A percentile compares a stretch with the other conserved stretches of the same genome.
Conservation (phyloP, 2,329 filamentous ascomycete species). For the Calcarisporium arbuscula region DNA sequence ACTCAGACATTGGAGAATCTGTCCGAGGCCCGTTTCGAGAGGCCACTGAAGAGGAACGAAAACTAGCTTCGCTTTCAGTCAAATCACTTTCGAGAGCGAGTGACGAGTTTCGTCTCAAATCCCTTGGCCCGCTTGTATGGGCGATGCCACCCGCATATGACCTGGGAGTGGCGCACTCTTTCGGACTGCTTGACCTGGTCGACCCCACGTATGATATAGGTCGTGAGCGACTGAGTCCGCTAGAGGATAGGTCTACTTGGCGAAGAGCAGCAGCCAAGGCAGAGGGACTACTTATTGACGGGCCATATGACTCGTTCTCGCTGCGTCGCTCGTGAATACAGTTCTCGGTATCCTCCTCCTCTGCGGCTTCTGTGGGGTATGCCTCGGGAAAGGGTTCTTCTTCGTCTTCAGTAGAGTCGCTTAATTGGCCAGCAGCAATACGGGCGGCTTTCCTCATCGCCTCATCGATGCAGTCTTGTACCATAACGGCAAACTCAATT, state of each 20-base stretch:
- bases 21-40: conserved; percentile 64
- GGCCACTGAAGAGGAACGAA: conserved; percentile 70
- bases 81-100: conserved; percentile 78
- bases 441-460: conserved; percentile 84
- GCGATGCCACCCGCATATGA: conserved; percentile 63
- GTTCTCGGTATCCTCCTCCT: conserved; percentile 24
- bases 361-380: conserved; percentile 17
- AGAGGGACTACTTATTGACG: conserved; percentile 35
- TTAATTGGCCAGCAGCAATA: conserved; percentile 78
- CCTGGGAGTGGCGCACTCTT: conserved; percentile 83
- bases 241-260: conserved; percentile 28
- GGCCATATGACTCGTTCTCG: conserved; percentile 43
- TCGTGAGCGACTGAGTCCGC: conserved; percentile 33
- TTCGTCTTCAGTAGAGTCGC: conserved; percentile 64
- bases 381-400: conserved; percentile 43
- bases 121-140: conserved; percentile 49
- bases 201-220: conserved; percentile 55
- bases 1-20: conserved; percentile 86
- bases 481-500: conserved; percentile 84
- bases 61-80: conserved; percentile 81
- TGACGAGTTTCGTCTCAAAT: conserved; percentile 66
- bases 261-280: conserved; percentile 49
- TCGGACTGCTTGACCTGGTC: conserved; percentile 81
- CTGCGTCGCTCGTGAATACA: conserved; percentile 12
- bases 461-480: conserved; percentile 92